Evolutionary conservation across 805 yeast genomes (phyloP).

Genomic region (Nakazawaea holstii): DNA sequence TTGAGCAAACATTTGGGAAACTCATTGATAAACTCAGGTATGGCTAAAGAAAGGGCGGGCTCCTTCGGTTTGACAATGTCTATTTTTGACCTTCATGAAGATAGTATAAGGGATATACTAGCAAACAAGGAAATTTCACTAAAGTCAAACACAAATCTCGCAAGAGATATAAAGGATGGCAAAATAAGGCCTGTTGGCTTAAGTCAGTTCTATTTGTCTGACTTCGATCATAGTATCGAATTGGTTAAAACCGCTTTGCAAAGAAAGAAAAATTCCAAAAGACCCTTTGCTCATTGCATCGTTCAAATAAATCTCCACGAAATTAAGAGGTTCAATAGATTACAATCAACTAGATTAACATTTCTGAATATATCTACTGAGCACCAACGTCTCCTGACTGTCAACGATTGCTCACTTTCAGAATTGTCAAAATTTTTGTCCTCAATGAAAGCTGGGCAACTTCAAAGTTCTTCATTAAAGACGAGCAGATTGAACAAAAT

Average conservation of each 20-base stretch:
- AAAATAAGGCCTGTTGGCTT: conserved; percentile 39
- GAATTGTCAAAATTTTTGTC: conserved; percentile 45
- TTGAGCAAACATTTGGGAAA: conserved; percentile 4
- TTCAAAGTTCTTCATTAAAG: conserved; percentile 37
- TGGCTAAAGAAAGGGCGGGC: background rate
- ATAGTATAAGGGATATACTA: conserved; percentile 34
- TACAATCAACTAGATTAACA: conserved; percentile 33
- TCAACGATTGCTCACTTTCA: conserved; percentile 25
- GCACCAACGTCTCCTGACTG: conserved; percentile 22
- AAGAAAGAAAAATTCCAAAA: conserved; percentile 37
- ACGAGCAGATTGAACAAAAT: conserved; percentile 44
- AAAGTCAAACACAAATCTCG: conserved; percentile 31
- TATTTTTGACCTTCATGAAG: conserved; percentile 49
- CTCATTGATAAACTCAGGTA: background rate
- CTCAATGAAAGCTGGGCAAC: conserved; percentile 30
- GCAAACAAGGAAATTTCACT: conserved; percentile 19
- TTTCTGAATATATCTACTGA: conserved; percentile 35
- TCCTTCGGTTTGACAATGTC: conserved; percentile 39
- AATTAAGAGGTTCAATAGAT: conserved; percentile 4
- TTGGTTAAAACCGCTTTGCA: conserved; percentile 33
- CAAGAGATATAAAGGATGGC: conserved; percentile 35
- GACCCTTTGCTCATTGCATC: conserved; percentile 33
- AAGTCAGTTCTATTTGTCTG: conserved; percentile 33
- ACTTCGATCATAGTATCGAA: conserved; percentile 28
- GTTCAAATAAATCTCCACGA: conserved; percentile 32